A percentile compares a stretch with the other conserved stretches of the same genome.
These are phyloP conservation scores for Neodidymelliopsis sp. DNA, from an alignment of 2,329 filamentous ascomycete species.

Conservation along the genomic window DNA sequence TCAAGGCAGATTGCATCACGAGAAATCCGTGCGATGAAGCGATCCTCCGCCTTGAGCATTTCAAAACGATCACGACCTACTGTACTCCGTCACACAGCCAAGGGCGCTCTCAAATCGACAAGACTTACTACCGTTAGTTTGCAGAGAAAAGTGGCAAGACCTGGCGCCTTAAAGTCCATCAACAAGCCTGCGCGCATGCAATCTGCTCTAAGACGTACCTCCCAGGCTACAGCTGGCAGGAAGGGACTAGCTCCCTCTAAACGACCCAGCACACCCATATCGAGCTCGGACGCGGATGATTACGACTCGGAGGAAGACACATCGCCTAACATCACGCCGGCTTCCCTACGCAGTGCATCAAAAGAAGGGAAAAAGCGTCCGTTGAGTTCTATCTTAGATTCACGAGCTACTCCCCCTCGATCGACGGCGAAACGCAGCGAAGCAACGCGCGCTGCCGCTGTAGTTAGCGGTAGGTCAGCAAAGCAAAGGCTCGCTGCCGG, in stretches of 20 bases:
- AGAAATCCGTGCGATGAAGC: conserved; percentile 41
- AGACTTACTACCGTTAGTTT: conserved; percentile 35
- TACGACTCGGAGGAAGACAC: conserved; percentile 30
- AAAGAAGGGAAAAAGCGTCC: conserved; percentile 26
- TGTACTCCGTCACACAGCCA: conserved; percentile 15
- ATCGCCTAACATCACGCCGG: conserved; percentile 47
- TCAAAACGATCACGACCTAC: conserved; percentile 22
- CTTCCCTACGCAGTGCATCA: conserved; percentile 44
- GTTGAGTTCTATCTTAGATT: conserved; percentile 15
- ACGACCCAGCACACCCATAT: conserved; percentile 28
- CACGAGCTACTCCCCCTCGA: conserved; percentile 1
- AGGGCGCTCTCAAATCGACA: conserved; percentile 25
- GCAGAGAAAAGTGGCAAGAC: conserved; percentile 29
- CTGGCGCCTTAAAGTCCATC: conserved; percentile 35
- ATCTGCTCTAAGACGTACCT: conserved; percentile 13
- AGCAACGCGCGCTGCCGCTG: neutral
- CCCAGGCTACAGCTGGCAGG: conserved; percentile 16
- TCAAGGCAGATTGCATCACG: conserved; percentile 43
- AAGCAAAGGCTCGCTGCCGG: conserved; percentile 17
- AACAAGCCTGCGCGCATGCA: conserved; percentile 24
- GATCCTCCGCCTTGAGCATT: conserved; percentile 25
- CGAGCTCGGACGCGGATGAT: conserved; percentile 10
- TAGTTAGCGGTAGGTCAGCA: conserved; percentile 1
- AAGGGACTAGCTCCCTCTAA: conserved; percentile 23
- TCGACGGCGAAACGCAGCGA: conserved; percentile 4